phyloP scores from a whole-genome alignment of 495 filamentous ascomycete species.

The Melanomma pulvis-pyrius region DNA sequence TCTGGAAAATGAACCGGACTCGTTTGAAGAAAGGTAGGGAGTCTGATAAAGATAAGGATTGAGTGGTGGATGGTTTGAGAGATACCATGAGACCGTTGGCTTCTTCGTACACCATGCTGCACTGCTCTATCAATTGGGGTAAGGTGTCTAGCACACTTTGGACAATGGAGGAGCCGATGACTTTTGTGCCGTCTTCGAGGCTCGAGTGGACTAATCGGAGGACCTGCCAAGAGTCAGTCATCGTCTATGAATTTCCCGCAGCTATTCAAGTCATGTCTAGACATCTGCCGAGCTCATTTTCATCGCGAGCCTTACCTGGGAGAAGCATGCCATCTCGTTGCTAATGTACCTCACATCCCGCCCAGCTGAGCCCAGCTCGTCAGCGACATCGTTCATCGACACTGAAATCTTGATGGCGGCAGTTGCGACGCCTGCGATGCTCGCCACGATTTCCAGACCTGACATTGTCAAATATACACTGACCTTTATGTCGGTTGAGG shows the following conservation, averaged over 20 bases:
- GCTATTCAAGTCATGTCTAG: no score
- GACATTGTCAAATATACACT: slow-evolving; percentile 1
- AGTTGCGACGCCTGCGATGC: slow-evolving; percentile 17
- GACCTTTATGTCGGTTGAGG: not conserved
- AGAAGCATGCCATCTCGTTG: slow-evolving; percentile 22
- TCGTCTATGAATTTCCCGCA: not conserved
- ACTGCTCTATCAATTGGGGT: slow-evolving; percentile 12
- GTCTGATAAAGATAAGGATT: not conserved
- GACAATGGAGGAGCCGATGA: not conserved
- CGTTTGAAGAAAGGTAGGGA: slow-evolving; percentile 16
- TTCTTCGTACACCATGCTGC: slow-evolving; percentile 9
- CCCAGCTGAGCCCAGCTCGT: slow-evolving; percentile 13
- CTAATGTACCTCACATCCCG: slow-evolving; percentile 15
- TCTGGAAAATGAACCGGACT: slow-evolving; percentile 18
- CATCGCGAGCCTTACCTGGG: not conserved
- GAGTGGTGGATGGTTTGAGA: not conserved
- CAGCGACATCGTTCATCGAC: slow-evolving; percentile 9
- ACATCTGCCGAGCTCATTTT: not conserved
- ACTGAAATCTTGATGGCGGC: slow-evolving; percentile 14
- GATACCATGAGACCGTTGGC: slow-evolving; percentile 2
- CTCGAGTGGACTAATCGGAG: slow-evolving; percentile 5
- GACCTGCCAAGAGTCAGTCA: not conserved
- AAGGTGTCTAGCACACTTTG: slow-evolving; percentile 1
- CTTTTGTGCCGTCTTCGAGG: slow-evolving; percentile 8
- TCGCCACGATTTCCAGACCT: slow-evolving; percentile 12